Evolutionary conservation across 495 filamentous ascomycete genomes (phyloP).

Genomic region (Penicillium longicatenatum): DNA sequence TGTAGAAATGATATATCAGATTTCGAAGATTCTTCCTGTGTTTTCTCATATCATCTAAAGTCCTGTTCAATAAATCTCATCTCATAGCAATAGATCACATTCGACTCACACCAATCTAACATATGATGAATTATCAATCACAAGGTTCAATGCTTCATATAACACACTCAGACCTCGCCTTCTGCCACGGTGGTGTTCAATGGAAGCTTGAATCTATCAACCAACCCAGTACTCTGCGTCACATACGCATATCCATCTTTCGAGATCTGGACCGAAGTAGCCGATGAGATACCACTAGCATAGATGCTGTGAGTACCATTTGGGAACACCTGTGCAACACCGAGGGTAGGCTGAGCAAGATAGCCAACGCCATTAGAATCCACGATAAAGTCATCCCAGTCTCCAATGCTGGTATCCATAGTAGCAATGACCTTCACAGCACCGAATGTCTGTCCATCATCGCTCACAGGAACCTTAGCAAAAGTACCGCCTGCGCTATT

Average conservation of each 20-base stretch:
- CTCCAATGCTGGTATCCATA: conserved; percentile 1
- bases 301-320: conserved; percentile 27
- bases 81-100: neutral
- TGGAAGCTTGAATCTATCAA: conserved; percentile 14
- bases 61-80: neutral
- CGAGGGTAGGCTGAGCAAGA: conserved; percentile 25
- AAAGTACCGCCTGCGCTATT: conserved; percentile 40
- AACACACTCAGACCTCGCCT: neutral
- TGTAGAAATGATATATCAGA: too few species aligned
- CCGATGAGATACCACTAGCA: conserved; percentile 21
- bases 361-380: conserved; percentile 30
- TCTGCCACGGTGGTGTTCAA: neutral
- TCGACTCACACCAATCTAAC: too few species aligned
- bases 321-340: conserved; percentile 25
- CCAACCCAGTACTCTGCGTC: conserved; percentile 20
- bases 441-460: conserved; percentile 24
- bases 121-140: too few species aligned
- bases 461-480: conserved; percentile 30
- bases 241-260: conserved; percentile 20
- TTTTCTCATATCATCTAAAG: neutral
- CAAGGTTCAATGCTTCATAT: neutral
- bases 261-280: conserved; percentile 31
- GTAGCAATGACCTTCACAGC: conserved; percentile 24
- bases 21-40: too few species aligned
- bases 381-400: conserved; percentile 41